Percentiles rank a stretch among this genome's conserved stretches.
phyloP scores from a whole-genome alignment of 2,329 filamentous ascomycete genomes.

The Clarireedia homoeocarpa region DNA sequence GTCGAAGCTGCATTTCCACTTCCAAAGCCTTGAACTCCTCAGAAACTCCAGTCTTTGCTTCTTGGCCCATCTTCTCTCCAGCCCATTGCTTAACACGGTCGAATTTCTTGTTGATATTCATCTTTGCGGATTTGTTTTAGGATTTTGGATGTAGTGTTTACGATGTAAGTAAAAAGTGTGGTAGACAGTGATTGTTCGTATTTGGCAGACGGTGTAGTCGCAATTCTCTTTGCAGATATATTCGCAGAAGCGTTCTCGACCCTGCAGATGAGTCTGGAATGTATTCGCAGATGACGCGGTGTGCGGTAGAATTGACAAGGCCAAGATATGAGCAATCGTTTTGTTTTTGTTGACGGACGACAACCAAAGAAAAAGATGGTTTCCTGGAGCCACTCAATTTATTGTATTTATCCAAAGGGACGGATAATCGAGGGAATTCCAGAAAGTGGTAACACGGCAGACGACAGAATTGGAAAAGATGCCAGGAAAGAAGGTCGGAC shows the following conservation, averaged over 20 bases:
- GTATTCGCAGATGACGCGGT: neutral
- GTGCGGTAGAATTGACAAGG: neutral
- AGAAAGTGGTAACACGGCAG: neutral
- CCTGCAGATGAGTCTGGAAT: neutral
- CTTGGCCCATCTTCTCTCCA: conserved; percentile 89
- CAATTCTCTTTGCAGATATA: neutral
- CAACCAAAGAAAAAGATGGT: neutral
- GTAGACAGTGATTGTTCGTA: neutral
- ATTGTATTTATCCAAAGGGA: conserved; percentile 1
- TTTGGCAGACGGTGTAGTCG: neutral
- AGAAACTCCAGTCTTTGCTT: conserved; percentile 76
- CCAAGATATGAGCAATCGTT: neutral
- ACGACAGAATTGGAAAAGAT: neutral
- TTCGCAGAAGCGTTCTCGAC: too few species aligned
- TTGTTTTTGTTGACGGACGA: neutral
- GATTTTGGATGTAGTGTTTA: neutral
- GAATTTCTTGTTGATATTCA: conserved; percentile 64
- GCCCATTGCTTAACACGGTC: conserved; percentile 98
- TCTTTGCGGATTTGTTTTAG: conserved; percentile 17
- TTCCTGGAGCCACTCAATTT: neutral
- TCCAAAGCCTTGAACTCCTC: conserved; percentile 91
- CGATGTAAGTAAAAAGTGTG: neutral
- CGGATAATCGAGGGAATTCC: neutral
- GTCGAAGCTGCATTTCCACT: conserved; percentile 79
- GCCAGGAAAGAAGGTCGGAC: neutral